Base-by-base conservation (phyloP, 2,329 filamentous ascomycete genomes). In the Drechslerella stenobrocha region DNA sequence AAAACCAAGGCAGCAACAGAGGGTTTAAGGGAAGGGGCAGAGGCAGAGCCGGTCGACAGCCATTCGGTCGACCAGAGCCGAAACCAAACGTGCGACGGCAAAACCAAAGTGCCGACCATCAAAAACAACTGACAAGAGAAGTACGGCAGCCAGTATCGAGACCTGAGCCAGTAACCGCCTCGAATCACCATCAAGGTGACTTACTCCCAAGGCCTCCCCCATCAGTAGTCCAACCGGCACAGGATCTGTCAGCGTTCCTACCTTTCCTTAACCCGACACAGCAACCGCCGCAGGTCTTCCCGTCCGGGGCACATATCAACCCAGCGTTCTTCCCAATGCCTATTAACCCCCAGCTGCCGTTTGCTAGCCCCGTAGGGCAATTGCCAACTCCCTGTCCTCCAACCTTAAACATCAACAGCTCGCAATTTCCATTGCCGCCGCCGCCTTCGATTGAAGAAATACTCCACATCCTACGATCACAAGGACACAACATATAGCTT, bases 1-100 rank as follows among this genome's bases (percentile, higher is more conserved):
- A 72, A 73, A 75, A 77, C 60, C 61, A 67, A 52, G 76, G 76
- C 34, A 71, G 70, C n/a, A n/a, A n/a, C n/a, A 75, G 77, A 40
- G 75, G 76, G 34, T 75, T 75, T 53, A 73, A 74, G 42, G 75
- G 76, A 63, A 74, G 76, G 32, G 71, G 47, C n/a, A 55, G 52
- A 52, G 70, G 61, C 23, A 69, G 53, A 58, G 70, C 52, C 2
- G 50, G 55, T 32, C 24, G 63, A 11, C 47, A 44, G 13, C 28
- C 45, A 3, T 44, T 55, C 6, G 46, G 47, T 20, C 52, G 61
- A 23, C 26, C 20, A 15, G 61, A 66, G 6, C 32, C 34, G 3
- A 58, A 32, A 35, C 15, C 47, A 0, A 51, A 34, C 7, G 46
- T 42, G 4, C 52, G 61, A 4, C 61, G 51, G 9, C 53, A 35